These are phyloP conservation scores for cucumber (Cucumis sativus) DNA, from an alignment of 306 rosid genomes.

Conservation along the genomic window DNA sequence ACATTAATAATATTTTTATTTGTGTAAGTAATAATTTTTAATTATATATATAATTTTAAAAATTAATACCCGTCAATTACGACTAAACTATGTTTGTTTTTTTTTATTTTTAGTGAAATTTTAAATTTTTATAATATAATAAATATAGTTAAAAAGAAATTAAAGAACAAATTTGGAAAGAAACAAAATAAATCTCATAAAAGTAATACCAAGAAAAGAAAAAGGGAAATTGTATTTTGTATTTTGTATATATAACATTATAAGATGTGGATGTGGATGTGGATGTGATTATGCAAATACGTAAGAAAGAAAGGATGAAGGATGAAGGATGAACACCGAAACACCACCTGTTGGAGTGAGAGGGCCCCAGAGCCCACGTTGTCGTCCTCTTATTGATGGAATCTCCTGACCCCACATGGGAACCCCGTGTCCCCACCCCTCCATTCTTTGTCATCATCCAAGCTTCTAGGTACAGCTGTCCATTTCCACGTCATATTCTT, in stretches of 20 bases:
- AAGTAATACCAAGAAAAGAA: not conserved
- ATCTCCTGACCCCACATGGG: not conserved
- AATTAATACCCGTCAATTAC: too few species aligned
- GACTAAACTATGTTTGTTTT: too few species aligned
- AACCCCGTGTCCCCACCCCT: not conserved
- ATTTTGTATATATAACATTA: not conserved
- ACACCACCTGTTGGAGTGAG: not conserved
- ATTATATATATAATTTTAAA: too few species aligned
- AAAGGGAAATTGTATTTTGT: not conserved
- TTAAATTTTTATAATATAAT: too few species aligned
- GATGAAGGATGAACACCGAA: not conserved
- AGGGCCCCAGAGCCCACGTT: not conserved
- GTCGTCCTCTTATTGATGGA: not conserved
- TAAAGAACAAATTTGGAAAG: too few species aligned
- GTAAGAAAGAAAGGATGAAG: not conserved
- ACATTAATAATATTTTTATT: too few species aligned
- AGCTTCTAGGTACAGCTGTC: not conserved
- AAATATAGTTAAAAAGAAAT: too few species aligned
- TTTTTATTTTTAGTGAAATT: too few species aligned
- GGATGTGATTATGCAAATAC: not conserved
- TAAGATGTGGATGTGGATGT: not conserved
- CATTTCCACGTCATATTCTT: not conserved
- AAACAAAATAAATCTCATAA: too few species aligned
- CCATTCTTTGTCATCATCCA: not conserved
- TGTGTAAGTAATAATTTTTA: too few species aligned